Conservation (phyloP, 345 rosid genomes). For the Melastoma malabathricum region DNA sequence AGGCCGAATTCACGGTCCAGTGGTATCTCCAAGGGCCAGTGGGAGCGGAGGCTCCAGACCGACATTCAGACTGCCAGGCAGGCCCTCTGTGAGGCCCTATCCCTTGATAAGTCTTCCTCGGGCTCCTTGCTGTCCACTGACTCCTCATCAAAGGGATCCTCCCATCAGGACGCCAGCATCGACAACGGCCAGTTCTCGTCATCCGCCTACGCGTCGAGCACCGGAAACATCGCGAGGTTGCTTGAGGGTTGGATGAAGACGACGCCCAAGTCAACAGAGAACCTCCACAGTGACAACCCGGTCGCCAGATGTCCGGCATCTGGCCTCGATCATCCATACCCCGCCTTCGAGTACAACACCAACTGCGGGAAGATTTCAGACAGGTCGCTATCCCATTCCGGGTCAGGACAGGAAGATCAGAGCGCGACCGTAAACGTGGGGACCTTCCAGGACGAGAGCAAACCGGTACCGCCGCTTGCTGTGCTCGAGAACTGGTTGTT, state of each 20-base stretch:
- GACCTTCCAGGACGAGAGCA: slow-evolving; percentile 10
- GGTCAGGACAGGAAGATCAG: not conserved
- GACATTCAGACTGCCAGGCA: slow-evolving; percentile 75
- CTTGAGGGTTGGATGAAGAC: slow-evolving; percentile 18
- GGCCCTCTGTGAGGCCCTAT: slow-evolving; percentile 73
- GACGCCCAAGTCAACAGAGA: slow-evolving; percentile 6
- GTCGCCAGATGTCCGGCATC: not conserved
- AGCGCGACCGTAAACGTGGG: not conserved
- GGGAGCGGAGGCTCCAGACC: slow-evolving; percentile 86
- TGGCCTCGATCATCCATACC: slow-evolving; percentile 3
- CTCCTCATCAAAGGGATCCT: not conserved
- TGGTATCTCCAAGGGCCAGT: slow-evolving; percentile 47
- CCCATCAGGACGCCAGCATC: not conserved
- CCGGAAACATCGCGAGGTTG: slow-evolving; percentile 16
- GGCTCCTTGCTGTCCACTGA: slow-evolving; percentile 4
- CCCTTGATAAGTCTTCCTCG: slow-evolving; percentile 31
- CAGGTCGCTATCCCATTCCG: slow-evolving; percentile 3
- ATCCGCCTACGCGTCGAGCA: slow-evolving; percentile 10
- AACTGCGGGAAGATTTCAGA: slow-evolving; percentile 3
- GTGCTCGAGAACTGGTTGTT: slow-evolving; percentile 17
- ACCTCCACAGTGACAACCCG: not conserved
- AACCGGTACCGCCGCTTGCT: slow-evolving; percentile 7
- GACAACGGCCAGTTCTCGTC: not conserved
- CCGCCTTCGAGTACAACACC: slow-evolving; percentile 10
- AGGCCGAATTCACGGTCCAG: slow-evolving; percentile 16